These are phyloP conservation scores for Fusarium irregulare DNA, from an alignment of 2,329 filamentous ascomycete genomes.

Conservation along the genomic window DNA sequence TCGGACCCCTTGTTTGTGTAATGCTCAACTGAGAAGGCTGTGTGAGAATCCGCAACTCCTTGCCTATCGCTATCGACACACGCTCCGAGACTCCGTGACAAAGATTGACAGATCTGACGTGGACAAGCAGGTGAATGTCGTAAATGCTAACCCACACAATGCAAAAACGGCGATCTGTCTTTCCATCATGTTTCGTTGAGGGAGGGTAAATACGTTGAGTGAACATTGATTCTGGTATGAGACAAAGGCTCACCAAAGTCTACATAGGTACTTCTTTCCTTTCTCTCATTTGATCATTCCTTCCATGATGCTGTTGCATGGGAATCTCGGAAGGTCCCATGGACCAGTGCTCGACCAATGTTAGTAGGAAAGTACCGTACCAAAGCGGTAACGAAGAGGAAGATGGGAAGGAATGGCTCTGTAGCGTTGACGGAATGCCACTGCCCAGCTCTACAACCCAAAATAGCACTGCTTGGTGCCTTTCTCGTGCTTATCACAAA, in stretches of 20 bases:
- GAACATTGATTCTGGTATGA: neutral
- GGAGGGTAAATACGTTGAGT: conserved; percentile 29
- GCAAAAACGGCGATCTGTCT: conserved; percentile 4
- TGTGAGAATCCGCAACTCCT: neutral
- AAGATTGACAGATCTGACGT: conserved; percentile 20
- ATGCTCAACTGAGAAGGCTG: neutral
- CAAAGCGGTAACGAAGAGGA: conserved; percentile 31
- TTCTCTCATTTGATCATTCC: neutral
- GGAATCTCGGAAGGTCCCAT: neutral
- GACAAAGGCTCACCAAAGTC: neutral
- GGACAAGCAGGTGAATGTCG: conserved; percentile 6
- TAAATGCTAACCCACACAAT: neutral
- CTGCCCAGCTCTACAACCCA: neutral
- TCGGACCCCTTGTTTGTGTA: conserved; percentile 5
- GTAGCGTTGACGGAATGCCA: neutral
- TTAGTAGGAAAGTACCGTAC: conserved; percentile 1
- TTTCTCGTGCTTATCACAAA: neutral
- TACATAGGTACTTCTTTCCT: neutral
- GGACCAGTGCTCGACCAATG: neutral
- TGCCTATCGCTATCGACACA: neutral
- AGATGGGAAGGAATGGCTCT: neutral
- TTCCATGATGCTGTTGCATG: neutral
- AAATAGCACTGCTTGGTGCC: neutral
- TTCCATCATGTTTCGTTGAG: conserved; percentile 20
- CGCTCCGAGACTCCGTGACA: neutral